Evolutionary conservation across 306 rosid genomes (phyloP).

Genomic region (Dicorynia guianensis): DNA sequence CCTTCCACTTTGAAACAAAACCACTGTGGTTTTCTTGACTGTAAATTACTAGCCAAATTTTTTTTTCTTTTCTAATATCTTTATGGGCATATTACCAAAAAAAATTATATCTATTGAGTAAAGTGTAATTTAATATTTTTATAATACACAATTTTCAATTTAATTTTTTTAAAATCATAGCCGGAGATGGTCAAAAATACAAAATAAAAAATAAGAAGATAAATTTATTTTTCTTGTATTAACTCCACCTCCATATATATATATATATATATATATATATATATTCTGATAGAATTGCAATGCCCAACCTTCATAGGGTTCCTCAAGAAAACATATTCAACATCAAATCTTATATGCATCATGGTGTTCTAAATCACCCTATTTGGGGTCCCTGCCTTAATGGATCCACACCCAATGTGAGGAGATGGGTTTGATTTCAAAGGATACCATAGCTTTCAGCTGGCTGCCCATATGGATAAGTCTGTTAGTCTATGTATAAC

Average conservation of each 20-base stretch:
- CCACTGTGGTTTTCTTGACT: no score
- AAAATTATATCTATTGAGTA: no score
- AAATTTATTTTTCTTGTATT: no score
- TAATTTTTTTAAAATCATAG: no score
- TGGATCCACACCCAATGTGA: conserved; percentile 3
- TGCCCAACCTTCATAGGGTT: not conserved
- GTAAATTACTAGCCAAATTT: no score
- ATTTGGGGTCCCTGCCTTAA: not conserved
- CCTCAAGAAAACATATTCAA: not conserved
- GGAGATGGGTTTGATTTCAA: conserved; percentile 27
- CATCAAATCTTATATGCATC: not conserved
- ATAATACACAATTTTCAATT: no score
- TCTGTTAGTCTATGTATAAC: not conserved
- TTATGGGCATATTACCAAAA: no score
- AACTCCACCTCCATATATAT: not conserved
- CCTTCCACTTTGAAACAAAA: no score
- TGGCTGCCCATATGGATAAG: not conserved
- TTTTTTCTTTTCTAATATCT: no score
- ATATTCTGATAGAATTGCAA: not conserved
- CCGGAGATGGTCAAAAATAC: no score
- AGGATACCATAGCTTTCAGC: not conserved
- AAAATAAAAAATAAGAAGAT: not conserved
- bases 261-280: no score
- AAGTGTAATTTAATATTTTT: no score
- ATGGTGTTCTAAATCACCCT: conserved; percentile 1